Evolutionary conservation across 345 rosid genomes (phyloP).

Genomic region (Hibiscus tridactylites): DNA sequence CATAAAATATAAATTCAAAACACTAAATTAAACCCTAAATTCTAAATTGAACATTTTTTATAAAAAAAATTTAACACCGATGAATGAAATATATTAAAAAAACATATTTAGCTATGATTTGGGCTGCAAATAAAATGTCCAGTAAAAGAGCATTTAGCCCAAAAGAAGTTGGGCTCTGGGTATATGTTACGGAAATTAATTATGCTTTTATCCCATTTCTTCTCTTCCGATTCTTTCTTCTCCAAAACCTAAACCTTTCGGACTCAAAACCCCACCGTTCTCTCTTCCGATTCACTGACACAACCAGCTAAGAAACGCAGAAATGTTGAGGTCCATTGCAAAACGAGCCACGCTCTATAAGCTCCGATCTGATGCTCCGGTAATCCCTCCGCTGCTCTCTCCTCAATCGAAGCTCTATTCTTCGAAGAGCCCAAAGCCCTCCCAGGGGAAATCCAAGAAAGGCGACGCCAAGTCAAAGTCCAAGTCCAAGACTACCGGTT

Average conservation of each 20-base stretch:
- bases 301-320: background rate
- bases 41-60: too few species aligned
- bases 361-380: background rate
- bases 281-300: background rate
- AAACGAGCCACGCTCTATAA: background rate
- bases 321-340: constrained; percentile 9
- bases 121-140: background rate
- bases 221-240: background rate
- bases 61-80: too few species aligned
- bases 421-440: constrained; percentile 26
- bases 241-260: background rate
- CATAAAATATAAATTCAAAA: too few species aligned
- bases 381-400: background rate
- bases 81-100: too few species aligned
- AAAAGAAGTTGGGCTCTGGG: background rate
- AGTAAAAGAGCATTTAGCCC: background rate
- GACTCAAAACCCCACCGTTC: background rate
- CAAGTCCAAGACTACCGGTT: constrained; percentile 24
- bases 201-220: background rate
- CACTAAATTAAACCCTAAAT: too few species aligned
- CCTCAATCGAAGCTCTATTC: constrained; percentile 20
- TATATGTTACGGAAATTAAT: background rate
- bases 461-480: constrained; percentile 35
- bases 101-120: background rate
- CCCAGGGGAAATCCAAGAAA: constrained; percentile 34